Evolutionary conservation across 257 asterid genomes (phyloP), one percentile per base, ranked within the genome.

Genomic region (Rehmannia glutinosa): DNA sequence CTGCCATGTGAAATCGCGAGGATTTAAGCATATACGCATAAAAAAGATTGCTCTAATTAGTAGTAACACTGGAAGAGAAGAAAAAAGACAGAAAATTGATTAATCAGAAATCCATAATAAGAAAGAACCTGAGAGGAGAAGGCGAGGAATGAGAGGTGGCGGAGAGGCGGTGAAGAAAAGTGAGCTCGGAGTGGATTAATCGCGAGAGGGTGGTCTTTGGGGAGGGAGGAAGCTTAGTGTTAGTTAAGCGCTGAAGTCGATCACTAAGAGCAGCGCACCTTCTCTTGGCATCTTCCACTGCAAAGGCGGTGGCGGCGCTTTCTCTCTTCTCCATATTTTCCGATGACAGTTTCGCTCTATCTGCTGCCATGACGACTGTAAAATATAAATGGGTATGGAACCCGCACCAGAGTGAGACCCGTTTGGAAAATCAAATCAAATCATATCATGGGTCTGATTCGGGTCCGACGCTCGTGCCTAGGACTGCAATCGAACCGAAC

Each of bases 161-260:
- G 78, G 84, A 70, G 46, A 88, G 60, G 53, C 94, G 89, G 72
- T 68, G 59, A 66, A 93, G 96, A 73, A 88, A 93, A 72, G 84
- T 69, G 74, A 84, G 92, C 87, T 90, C 99, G 62, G 97, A 82
- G 54, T 84, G 73, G 75, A 87, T 81, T 55, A 86, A 70, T 50
- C 95, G 84, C 4, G 78, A 71, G 35, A 93, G 87, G 54, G 97
- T 93, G 23, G 82, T 62, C 62, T 78, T 83, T 17, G 75, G 57
- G 23, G 86, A 62, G 68, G 78, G 33, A 56, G 78, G 59, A 49
- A 75, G 80, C 66, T 66, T 75, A 23, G 36, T 71, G 24, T 24
- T 66, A 2, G 78, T 32, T 28, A 59, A 33, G 72, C 73, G 38
- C 23, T 84, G 75, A 17, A 81, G 70, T 6, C 89, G 84, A 36